Conservation (phyloP, 2,329 filamentous ascomycete species). For the Arachnomyces sp. region DNA sequence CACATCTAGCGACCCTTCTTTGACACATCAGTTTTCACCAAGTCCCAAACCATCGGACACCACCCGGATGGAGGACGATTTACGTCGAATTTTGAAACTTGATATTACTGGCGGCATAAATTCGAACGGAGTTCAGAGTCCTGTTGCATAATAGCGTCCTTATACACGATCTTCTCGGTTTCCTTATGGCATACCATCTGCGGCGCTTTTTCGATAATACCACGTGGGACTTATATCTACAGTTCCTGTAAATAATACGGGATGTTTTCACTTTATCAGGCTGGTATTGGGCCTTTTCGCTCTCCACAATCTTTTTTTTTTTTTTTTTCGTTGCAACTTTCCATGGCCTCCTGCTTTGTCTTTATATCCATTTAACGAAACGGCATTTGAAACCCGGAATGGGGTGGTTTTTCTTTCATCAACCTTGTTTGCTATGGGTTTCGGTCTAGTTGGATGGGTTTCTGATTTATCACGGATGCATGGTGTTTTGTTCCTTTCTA, state of each 20-base stretch:
- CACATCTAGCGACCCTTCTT: constrained; percentile 17
- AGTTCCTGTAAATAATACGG: too few relatives aligned
- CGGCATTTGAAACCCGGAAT: not conserved
- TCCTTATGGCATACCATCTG: too few relatives aligned
- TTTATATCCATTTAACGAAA: not conserved
- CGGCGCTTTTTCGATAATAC: too few relatives aligned
- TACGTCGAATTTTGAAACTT: constrained; percentile 41
- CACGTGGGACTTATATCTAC: too few relatives aligned
- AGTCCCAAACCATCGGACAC: constrained; percentile 27
- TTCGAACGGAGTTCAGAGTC: constrained; percentile 26
- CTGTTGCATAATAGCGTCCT: constrained; percentile 19
- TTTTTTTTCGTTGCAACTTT: too few relatives aligned
- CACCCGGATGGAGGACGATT: constrained; percentile 42
- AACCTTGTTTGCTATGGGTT: not conserved
- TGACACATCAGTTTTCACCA: constrained; percentile 18
- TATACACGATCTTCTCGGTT: too few relatives aligned
- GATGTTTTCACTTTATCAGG: too few relatives aligned
- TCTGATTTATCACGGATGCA: not conserved
- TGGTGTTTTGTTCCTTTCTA: not conserved
- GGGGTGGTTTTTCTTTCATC: not conserved
- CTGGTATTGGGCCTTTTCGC: too few relatives aligned
- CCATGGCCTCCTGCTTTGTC: too few relatives aligned
- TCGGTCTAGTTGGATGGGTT: not conserved
- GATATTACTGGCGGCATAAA: constrained; percentile 24
- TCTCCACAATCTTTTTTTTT: too few relatives aligned